These are phyloP conservation scores for Yamadazyma trypodendri DNA, from an alignment of 1,139 yeast genomes.

Conservation along the genomic window DNA sequence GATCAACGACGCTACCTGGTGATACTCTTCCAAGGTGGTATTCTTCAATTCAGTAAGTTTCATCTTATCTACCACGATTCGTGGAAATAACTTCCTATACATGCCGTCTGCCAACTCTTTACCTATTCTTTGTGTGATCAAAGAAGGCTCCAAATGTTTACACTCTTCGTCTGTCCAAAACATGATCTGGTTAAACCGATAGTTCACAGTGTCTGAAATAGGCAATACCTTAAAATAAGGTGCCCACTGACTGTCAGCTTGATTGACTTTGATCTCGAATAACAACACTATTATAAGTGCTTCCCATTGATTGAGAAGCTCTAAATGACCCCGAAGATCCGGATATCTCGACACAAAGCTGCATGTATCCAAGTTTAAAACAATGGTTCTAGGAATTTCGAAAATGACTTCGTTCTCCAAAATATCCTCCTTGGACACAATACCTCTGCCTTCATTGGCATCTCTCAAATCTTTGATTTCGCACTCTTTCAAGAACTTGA, in stretches of 20 bases:
- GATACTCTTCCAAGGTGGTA: slow-evolving; percentile 57
- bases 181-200: slow-evolving; percentile 66
- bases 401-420: slow-evolving; percentile 60
- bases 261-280: slow-evolving; percentile 49
- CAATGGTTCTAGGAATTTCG: slow-evolving; percentile 58
- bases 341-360: slow-evolving; percentile 38
- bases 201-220: slow-evolving; percentile 24
- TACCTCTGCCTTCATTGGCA: slow-evolving; percentile 72
- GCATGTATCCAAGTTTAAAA: slow-evolving; percentile 61
- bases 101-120: slow-evolving; percentile 61
- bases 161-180: slow-evolving; percentile 69
- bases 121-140: slow-evolving; percentile 70
- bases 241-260: slow-evolving; percentile 56
- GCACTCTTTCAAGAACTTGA: slow-evolving; percentile 54
- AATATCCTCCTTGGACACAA: slow-evolving; percentile 65
- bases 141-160: slow-evolving; percentile 61
- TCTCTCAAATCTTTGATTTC: slow-evolving; percentile 58
- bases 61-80: slow-evolving; percentile 20
- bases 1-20: slow-evolving; percentile 61
- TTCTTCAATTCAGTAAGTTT: slow-evolving; percentile 26
- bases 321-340: slow-evolving; percentile 30
- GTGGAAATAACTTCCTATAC: slow-evolving; percentile 39
- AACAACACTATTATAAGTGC: slow-evolving; percentile 66
- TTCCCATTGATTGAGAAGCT: slow-evolving; percentile 69
- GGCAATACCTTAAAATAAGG: slow-evolving; percentile 77